Base-by-base conservation (phyloP, 1,139 yeast genomes). In the Candida anutae region DNA sequence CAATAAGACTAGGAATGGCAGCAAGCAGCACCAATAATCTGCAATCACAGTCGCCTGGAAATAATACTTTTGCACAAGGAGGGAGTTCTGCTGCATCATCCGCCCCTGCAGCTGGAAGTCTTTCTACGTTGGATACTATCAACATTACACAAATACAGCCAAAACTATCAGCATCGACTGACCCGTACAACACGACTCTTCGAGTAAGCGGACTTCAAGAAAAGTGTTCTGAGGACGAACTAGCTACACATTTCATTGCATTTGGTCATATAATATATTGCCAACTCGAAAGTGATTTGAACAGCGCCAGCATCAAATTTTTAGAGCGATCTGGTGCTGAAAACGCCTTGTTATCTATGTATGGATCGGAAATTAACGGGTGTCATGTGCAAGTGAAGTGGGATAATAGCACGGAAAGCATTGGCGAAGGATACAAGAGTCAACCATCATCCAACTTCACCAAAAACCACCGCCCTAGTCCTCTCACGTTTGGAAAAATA, bases 1-100 rank as follows among this genome's bases (percentile, higher is more conserved):
- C 87, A 16, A 74, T 88, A 36, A 64, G 93, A 39, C 87, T 87
- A 4, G 66, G 65, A 1, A 37, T 53, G 9, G 62, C 65, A 6
- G 53, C 58, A 6, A 52, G 58, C 6, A 28, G 37, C 17, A 36
- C 27, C 13, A 25, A 30, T 14, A 20, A n/a, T n/a, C 27, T 8
- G 10, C 24, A 11, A 6, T 15, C 5, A 13, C 19, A 13, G 21
- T 22, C 24, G 19, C 9, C 19, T 11, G 24, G 16, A n/a, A 15
- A 3, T 12, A 17, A 17, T 8, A 8, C 20, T n/a, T n/a, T n/a
- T n/a, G n/a, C n/a, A n/a, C n/a, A n/a, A n/a, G n/a, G n/a, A n/a
- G n/a, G n/a, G n/a, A n/a, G n/a, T n/a, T n/a, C 23, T 4, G 33
- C 26, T 13, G 23, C 23, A 4, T 28, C 31, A 6, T 12, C 28